Base-by-base conservation (phyloP, 352 stramenopile genomes). In the Phytophthora brassicae region DNA sequence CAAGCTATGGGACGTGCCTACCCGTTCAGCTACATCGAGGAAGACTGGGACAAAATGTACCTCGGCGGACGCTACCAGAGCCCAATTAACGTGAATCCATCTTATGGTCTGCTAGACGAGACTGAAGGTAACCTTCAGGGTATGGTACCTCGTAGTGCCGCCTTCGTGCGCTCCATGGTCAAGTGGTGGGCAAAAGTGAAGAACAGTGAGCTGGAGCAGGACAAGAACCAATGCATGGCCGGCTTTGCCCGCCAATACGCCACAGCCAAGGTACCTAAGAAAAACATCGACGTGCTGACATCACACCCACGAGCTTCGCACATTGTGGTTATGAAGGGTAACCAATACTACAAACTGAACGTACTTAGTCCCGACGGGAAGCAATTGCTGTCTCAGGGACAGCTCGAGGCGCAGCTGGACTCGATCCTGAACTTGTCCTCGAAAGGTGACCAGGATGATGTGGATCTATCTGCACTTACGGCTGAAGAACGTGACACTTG, bases 1-100 rank as follows among this genome's bases (percentile, higher is more conserved):
- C 82, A 95, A 42, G 73, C 76, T 29, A 87, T 86, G 76, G 85
- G 84, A 56, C 86, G 86, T 44, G 78, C 79, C 49, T 97, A 97
- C 64, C 90, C 92, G 17, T 96, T 91, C 81, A 96, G 85, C 73
- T 98, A 97, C 86, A 97, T 98, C 52, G 91, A 97, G 61, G 66
- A 79, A 28, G 89, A 95, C 70, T 97, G 90, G 90, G 87, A 96
- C 64, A 76, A 92, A 43, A 96, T 96, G 90, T 97, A 97, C 65
- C 64, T 97, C 3, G 84, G 80, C 33, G 90, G 88, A 16, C 88
- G 90, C 33, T 97, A 94, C 74, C 82, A 90, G 64, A 82, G 87
- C 19, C 90, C 90, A 28, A 92, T 97, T 64, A 97, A 97, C 69
- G 86, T 94, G 26, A 97, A 97, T 56, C 90, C 90, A 11, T 88